Evolutionary conservation across 306 rosid genomes (phyloP), one percentile per base, ranked within the genome.

Genomic region (Trifolium pratense): DNA sequence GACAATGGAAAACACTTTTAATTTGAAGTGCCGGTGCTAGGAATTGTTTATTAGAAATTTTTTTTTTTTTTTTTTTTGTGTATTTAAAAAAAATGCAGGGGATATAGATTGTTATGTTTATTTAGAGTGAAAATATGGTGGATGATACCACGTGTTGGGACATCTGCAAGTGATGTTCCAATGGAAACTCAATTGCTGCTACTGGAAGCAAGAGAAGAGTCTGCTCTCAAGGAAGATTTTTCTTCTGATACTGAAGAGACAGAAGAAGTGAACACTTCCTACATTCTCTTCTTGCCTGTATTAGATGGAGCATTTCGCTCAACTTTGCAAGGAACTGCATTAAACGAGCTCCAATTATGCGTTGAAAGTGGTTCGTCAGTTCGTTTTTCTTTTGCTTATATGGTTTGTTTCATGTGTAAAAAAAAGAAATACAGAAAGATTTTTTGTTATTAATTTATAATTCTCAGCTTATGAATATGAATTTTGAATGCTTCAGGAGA

Each of bases 81-180:
- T 15, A 14, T 29, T 60, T 60, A 3, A 9, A 42, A 45, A 13
- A 16, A 75, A 67, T 83, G 45, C 86, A 89, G 95, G 84, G 87
- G 84, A 70, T 77, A 79, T 64, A 89, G 69, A 81, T 75, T 85
- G 53, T 46, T 89, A 36, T 82, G 82, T 63, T 84, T 87, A 16
- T 92, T 86, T 43, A 92, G 91, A 88, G n/a, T 66, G 16, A 89
- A 89, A 71, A 61, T 86, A 7, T 88, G 96, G 91, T 88, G 97
- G 96, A 88, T 92, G 97, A 89, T 84, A 31, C 97, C 90, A 5
- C 66, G 86, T 31, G 21, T 86, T 2, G 92, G 96, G 31, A 72
- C 66, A 48, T 77, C 81, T 0, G 93, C 82, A 0, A 71, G 91
- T 18, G 96, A 89, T 61, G 71, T 92, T 80, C 92, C 93, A 5